Base-by-base conservation (phyloP, 176 grass and related monocot genomes). In the Hsuehochloa calcarea region DNA sequence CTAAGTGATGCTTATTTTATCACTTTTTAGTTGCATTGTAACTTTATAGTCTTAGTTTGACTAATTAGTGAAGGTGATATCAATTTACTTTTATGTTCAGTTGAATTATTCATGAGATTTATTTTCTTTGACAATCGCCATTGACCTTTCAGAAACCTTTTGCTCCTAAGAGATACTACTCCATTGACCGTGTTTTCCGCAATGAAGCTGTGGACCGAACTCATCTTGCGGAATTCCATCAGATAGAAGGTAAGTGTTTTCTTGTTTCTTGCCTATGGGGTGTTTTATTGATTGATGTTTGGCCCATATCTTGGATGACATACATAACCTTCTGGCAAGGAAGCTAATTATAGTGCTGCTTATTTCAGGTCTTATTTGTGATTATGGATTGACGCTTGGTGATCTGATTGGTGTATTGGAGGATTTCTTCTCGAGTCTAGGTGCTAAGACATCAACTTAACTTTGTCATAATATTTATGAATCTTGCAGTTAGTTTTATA, bases 181-280 rank as follows among this genome's bases (percentile, higher is more conserved):
- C 93, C 14, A 96, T 99, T 45, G 96, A 99, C 43, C 91, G 91
- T 60, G 93, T 99, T 86, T 96, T 99, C 70, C 90, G 93, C 40
- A 99, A 99, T 86, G 96, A 99, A 90, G 93, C 96, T 63, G 91
- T 99, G 83, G 96, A 99, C 38, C 87, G 91, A 22, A 99, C 96
- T 78, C 93, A 99, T 89, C 93, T 99, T 79, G 96, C 96, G 3
- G 96, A 99, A 85, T 99, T 99, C 70, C 96, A 99, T 81, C 96
- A 99, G 65, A 99, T 99, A 75, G 96, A 99, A 82, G 96, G 91
- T 92, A 90, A 70, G 14, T 10, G n/a, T 68, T 65, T 75, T 66
- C 23, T 41, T 63, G 26, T 52, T 79, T 83, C 62, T 84, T 77
- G 5, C 25, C 37, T 70, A 51, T 77, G 26, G 80, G 70, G 19